phyloP scores from a whole-genome alignment of 2,329 filamentous ascomycete species.

The Dactylonectria macrodidyma region DNA sequence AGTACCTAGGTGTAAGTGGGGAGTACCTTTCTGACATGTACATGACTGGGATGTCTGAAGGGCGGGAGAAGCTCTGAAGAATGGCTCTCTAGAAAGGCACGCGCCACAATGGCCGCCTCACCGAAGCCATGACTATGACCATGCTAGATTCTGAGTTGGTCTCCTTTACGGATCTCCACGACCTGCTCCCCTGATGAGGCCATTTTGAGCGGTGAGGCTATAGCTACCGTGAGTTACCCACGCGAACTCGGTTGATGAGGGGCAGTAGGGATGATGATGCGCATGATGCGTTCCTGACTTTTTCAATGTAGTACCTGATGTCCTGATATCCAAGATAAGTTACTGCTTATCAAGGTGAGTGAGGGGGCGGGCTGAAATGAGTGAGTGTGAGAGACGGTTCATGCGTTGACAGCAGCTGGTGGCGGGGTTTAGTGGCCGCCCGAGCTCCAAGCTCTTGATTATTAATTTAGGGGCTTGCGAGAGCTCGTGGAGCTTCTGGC shows the following conservation, averaged over 20 bases:
- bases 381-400: neutral
- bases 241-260: neutral
- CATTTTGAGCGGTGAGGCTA: slow-evolving; percentile 20
- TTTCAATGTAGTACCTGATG: neutral
- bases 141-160: neutral
- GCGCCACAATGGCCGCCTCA: slow-evolving; percentile 12
- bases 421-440: neutral
- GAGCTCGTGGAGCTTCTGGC: neutral
- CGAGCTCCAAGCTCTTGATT: neutral
- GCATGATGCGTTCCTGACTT: too few relatives aligned
- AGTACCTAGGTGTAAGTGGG: too few relatives aligned
- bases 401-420: neutral
- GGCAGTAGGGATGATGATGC: slow-evolving; percentile 11
- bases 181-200: slow-evolving; percentile 1
- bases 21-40: too few relatives aligned
- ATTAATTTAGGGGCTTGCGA: neutral
- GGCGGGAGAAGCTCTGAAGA: neutral
- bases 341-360: neutral
- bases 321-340: neutral
- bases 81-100: neutral
- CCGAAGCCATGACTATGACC: slow-evolving; percentile 16
- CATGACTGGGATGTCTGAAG: too few relatives aligned
- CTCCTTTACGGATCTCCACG: neutral
- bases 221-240: slow-evolving; percentile 4
- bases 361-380: neutral